Conservation (phyloP, 768 basidiomycete genomes). For the Ramaria rubella region DNA sequence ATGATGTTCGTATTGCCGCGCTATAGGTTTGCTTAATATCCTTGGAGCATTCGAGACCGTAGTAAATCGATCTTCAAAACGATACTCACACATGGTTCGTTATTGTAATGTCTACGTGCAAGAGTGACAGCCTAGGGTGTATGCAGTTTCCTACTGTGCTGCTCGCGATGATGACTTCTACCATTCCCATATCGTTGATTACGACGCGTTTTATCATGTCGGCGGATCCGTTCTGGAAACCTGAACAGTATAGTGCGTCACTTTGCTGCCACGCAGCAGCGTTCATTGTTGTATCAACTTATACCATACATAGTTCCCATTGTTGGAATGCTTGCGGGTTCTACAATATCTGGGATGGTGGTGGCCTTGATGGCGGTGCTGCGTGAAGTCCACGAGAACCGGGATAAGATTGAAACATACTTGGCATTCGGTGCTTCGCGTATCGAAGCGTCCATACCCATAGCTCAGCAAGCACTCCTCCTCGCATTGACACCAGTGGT, state of each 20-base stretch:
- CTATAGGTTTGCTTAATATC: constrained; percentile 65
- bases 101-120: neutral
- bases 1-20: neutral
- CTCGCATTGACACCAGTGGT: constrained; percentile 75
- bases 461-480: constrained; percentile 72
- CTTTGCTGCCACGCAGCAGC: neutral
- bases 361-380: constrained; percentile 65
- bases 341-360: constrained; percentile 69
- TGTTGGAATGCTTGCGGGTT: constrained; percentile 81
- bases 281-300: neutral
- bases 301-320: constrained; percentile 52
- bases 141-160: constrained; percentile 60
- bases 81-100: constrained; percentile 67
- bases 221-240: constrained; percentile 74
- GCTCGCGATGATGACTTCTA: constrained; percentile 63
- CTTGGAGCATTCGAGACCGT: constrained; percentile 77
- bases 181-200: constrained; percentile 72
- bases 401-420: constrained; percentile 80
- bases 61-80: constrained; percentile 68
- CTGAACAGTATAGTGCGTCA: constrained; percentile 67
- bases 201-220: constrained; percentile 73
- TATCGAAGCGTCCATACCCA: constrained; percentile 75
- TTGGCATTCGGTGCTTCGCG: constrained; percentile 82
- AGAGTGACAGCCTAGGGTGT: neutral
- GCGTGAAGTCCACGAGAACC: constrained; percentile 72